These are phyloP conservation scores for Thermothelomyces thermophilus DNA, from an alignment of 2,329 filamentous ascomycete genomes.

Conservation along the genomic window DNA sequence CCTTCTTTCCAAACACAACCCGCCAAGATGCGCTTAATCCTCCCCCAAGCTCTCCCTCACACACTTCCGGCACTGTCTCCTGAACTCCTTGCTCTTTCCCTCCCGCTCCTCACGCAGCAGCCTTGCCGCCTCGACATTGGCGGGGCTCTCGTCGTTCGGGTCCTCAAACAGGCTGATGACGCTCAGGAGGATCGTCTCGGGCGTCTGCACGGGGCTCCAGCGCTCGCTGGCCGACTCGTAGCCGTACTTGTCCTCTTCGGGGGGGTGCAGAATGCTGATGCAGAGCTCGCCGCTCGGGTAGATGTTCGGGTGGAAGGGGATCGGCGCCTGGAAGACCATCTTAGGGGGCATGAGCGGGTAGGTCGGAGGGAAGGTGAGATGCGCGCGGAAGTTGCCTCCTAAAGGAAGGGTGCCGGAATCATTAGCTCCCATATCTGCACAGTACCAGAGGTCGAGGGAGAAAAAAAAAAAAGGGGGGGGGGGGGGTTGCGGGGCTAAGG, in stretches of 20 bases:
- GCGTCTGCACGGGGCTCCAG: constrained; percentile 91
- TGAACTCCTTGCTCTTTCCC: constrained; percentile 61
- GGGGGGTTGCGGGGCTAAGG: background rate
- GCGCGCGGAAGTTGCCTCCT: constrained; percentile 90
- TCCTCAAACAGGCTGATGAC: constrained; percentile 88
- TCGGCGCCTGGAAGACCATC: constrained; percentile 76
- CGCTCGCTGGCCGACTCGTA: constrained; percentile 88
- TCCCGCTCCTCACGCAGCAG: constrained; percentile 74
- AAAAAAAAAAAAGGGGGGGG: background rate
- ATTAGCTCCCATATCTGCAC: constrained; percentile 4
- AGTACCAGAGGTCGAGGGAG: constrained; percentile 1
- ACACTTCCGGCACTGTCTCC: constrained; percentile 68
- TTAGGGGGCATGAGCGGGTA: constrained; percentile 86
- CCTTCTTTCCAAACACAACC: too few relatives aligned
- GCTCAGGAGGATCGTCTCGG: constrained; percentile 86
- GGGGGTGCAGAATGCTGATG: constrained; percentile 94
- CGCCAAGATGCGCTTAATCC: constrained; percentile 40
- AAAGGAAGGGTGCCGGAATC: background rate
- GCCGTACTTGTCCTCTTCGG: constrained; percentile 87
- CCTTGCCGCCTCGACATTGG: constrained; percentile 88
- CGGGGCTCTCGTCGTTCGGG: constrained; percentile 92
- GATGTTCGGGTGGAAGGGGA: constrained; percentile 91
- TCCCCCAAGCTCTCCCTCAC: constrained; percentile 77
- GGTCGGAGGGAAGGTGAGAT: constrained; percentile 72
- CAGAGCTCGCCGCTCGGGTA: constrained; percentile 84